Base-by-base conservation (phyloP, 371 early-diverging fungal species). In the Mycotypha africana region DNA sequence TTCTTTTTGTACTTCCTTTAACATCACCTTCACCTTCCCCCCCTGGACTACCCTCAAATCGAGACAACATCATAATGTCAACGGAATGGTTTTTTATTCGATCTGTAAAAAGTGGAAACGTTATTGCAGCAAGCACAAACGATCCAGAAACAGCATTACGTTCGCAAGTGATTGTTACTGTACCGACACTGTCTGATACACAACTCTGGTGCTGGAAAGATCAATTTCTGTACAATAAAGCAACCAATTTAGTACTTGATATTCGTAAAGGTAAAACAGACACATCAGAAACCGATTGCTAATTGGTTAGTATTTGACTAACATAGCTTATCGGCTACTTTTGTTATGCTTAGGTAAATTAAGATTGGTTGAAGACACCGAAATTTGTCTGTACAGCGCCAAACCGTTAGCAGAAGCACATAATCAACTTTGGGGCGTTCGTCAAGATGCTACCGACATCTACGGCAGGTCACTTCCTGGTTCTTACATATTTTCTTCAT, bases 171-270 rank as follows among this genome's bases (percentile, higher is more conserved):
- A 49, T 60, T 21, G 62, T 74, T 0, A 40, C 45, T 24, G 51
- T 56, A 15, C 61, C 65, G 4, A 45, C 49, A 30, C 40, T 60
- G 25, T 44, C 39, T 15, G 74, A 65, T 36, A 32, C 49, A 19
- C 65, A 74, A 47, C 53, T 67, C 14, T 74, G 74, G 74, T 39
- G 53, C n/a, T 74, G 67, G 67, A 65, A 69, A 36, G 67, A 59
- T 17, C 59, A 58, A 40, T 57, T 60, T 31, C 24, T 74, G 20
- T 45, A 37, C 15, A 74, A 74, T 39, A 69, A 74, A 48, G 67
- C 67, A 23, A 67, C 53, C 2, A 53, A 45, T 14, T 49, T 69
- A 10, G 74, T 74, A 9, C 45, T 74, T 14, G 70, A 69, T 41
- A 69, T 74, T 44, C 67, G 74, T 15, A 74, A 74, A 65, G 74